Evolutionary conservation across 768 basidiomycete genomes (phyloP), one percentile per base, ranked within the genome.

Genomic region (Asterophora lycoperdoides): DNA sequence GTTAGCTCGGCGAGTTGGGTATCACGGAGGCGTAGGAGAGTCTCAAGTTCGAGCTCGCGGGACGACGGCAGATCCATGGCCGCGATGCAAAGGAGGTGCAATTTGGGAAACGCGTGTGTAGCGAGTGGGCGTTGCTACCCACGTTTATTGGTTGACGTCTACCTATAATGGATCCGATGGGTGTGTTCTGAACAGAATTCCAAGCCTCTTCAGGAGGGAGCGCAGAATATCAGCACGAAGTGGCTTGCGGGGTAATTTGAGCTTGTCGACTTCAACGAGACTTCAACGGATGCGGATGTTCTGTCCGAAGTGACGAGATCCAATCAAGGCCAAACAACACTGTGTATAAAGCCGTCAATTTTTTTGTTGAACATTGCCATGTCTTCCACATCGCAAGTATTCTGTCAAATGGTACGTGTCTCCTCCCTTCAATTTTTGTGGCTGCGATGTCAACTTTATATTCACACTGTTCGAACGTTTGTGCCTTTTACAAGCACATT

Each of bases 1-100:
- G 75, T 84, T 56, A 91, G 79, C 61, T 85, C 78, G 44, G 77
- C 70, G 43, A 91, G 68, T 63, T 89, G 84, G 47, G 72, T 71
- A 66, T 93, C 88, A 61, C 86, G 78, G 62, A 83, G 77, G 57
- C 87, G 75, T n/a, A 92, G 70, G 11, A 86, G 74, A 23, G 80
- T 76, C 67, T 93, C 91, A 35, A 93, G 81, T 64, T 91, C 87
- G 53, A 89, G 72, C 68, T 92, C 88, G 64, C 89, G 77, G 44
- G 80, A 68, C 38, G 83, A 77, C 17, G 89, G 90, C 29, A 89
- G 68, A 52, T 81, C 79, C 86, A 89, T 88, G 62, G 51, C 37
- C 36, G 56, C 44, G 47, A 35, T 38, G 35, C 44, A 15, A 40
- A 41, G 52, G 46, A 48, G 39, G 35, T 26, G 46, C 18, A 28